These are phyloP conservation scores for Cornus florida DNA, from an alignment of 148 eudicot species.

Conservation along the genomic window DNA sequence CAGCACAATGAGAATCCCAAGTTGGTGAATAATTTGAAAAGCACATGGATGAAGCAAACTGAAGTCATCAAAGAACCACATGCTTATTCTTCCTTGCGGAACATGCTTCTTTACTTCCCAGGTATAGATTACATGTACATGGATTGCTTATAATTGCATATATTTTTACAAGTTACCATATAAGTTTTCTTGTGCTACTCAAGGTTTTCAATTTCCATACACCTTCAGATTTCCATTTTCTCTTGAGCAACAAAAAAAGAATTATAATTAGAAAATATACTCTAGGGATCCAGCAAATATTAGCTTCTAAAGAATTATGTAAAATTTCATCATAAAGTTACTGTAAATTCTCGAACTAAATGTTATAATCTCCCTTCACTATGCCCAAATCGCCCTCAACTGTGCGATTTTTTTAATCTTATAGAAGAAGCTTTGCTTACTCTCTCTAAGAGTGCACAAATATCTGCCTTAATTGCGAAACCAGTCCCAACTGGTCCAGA, in stretches of 20 bases:
- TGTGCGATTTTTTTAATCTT: no score
- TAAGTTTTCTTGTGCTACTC: background rate
- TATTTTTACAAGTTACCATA: background rate
- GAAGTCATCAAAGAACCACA: slow-evolving; percentile 64
- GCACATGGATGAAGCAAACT: slow-evolving; percentile 68
- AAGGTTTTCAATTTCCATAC: background rate
- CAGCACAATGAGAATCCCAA: slow-evolving; percentile 33
- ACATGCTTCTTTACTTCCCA: slow-evolving; percentile 71
- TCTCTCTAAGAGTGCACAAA: no score
- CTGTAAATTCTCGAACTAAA: no score
- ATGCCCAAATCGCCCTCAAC: no score
- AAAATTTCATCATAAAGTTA: no score
- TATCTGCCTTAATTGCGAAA: no score
- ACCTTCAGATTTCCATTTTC: background rate
- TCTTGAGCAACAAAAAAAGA: background rate
- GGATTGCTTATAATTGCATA: background rate
- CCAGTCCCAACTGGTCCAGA: no score
- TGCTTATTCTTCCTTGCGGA: slow-evolving; percentile 49
- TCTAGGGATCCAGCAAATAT: no score
- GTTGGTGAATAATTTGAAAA: slow-evolving; percentile 33
- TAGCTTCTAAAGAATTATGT: no score
- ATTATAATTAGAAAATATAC: no score
- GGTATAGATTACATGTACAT: slow-evolving; percentile 42
- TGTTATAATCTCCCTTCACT: no score
- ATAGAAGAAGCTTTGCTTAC: no score